Evolutionary conservation across 192 early-diverging fungal genomes (phyloP).

Genomic region (Linnemannia exigua): DNA sequence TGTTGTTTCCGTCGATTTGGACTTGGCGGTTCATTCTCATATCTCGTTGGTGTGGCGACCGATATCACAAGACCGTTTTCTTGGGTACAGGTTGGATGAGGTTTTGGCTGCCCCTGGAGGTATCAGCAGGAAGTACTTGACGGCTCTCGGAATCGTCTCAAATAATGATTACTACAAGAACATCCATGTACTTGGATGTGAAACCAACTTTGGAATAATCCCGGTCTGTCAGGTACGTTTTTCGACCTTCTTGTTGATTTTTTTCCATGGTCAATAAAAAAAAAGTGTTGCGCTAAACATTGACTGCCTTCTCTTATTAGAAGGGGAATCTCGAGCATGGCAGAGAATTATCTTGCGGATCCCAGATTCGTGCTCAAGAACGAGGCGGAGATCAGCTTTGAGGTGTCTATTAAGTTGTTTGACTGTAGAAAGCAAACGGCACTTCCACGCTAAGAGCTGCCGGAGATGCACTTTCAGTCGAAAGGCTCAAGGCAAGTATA

Average conservation of each 20-base stretch:
- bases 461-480: too few relatives aligned
- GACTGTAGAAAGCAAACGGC: neutral
- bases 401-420: neutral
- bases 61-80: neutral
- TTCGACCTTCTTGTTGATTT: too few relatives aligned
- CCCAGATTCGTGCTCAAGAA: neutral
- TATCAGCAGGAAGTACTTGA: neutral
- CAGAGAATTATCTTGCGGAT: neutral
- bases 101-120: neutral
- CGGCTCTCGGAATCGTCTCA: constrained; percentile 5
- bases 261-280: too few relatives aligned
- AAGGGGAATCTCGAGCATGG: neutral
- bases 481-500: neutral
- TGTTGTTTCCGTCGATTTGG: neutral
- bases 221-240: neutral
- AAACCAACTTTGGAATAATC: constrained; percentile 9
- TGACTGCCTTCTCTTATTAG: neutral
- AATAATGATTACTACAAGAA: constrained; percentile 10
- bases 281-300: too few relatives aligned
- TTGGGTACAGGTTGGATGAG: neutral
- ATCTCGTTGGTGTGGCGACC: constrained; percentile 4
- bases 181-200: neutral
- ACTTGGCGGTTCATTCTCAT: neutral
- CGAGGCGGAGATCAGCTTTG: neutral
- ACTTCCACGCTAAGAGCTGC: too few relatives aligned